Base-by-base conservation (phyloP, 2,329 filamentous ascomycete genomes). In the Pestalotiopsis sp. region DNA sequence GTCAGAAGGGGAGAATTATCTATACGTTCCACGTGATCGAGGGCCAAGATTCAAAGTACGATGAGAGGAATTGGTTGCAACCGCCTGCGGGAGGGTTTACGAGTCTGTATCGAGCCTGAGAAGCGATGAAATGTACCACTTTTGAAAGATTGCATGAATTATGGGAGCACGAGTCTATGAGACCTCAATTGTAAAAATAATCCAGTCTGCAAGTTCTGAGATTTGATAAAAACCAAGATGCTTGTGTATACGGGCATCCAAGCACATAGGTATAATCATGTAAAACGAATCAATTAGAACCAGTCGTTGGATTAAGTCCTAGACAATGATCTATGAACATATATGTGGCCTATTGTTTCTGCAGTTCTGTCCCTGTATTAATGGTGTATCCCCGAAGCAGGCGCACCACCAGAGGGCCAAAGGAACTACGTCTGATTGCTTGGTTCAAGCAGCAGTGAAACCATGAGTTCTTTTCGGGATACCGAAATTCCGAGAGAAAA, bases 21-120 rank as follows among this genome's bases (percentile, higher is more conserved):
- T 99, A 98, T 81, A 98, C 96, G 0, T 99, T 98, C 79, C 96
- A 99, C 83, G 89, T 97, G 68, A 98, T 98, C 76, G 96, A 98
- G 82, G 93, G 92, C 0, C 88, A 92, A 23, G 86, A 81, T 0
- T 84, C 90, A 58, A 84, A 83, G 67, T 99, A 98, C 80, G 96
- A 98, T 80, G 87, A 87, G 81, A 86, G 87, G 81, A 99, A 99
- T 81, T 98, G 96, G 96, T 81, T 99, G 79, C 95, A 98, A 83
- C 94, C 95, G 68, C 92, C 94, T 0, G 83, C 85, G 56, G 88
- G 88, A 57, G 95, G 93, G 0, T 98, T 99, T 77, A 95, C 92
- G 6, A 91, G 82, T 77, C 76, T 95, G 71, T 90, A 83, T 61
- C 72, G 74, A 60, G 72, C 72, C 11, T 77, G 67, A 70, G 3